These are phyloP conservation scores for Chenopodium berlandieri DNA, from an alignment of 148 eudicot species.

Conservation along the genomic window DNA sequence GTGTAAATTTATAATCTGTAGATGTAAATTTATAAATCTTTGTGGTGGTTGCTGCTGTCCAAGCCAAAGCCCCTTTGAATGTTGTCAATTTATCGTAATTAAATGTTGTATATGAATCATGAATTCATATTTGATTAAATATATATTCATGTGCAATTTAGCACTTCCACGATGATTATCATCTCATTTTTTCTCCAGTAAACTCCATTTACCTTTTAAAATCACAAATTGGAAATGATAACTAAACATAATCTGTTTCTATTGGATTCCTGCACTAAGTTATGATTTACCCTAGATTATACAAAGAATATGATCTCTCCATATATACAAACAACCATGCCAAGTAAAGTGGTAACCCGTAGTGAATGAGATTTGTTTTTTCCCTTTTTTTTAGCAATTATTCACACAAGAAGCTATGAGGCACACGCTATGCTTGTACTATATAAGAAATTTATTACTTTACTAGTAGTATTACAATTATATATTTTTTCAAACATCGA, in stretches of 20 bases:
- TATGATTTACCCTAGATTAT: too few relatives aligned
- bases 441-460: too few relatives aligned
- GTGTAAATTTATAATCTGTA: slow-evolving; percentile 39
- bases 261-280: too few relatives aligned
- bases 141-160: slow-evolving; percentile 12
- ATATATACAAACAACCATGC: too few relatives aligned
- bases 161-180: neutral
- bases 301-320: too few relatives aligned
- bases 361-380: too few relatives aligned
- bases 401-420: too few relatives aligned
- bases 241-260: neutral
- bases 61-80: slow-evolving; percentile 2
- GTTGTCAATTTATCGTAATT: neutral
- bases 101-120: slow-evolving; percentile 13
- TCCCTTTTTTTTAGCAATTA: too few relatives aligned
- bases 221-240: neutral
- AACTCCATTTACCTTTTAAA: neutral
- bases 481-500: too few relatives aligned
- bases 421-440: too few relatives aligned
- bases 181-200: neutral
- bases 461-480: too few relatives aligned
- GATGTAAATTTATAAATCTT: slow-evolving; percentile 23
- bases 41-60: slow-evolving; percentile 1
- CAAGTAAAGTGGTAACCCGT: too few relatives aligned
- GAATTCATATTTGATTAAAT: slow-evolving; percentile 4